phyloP scores from a whole-genome alignment of 306 rosid genomes.

The Senna siamea region DNA sequence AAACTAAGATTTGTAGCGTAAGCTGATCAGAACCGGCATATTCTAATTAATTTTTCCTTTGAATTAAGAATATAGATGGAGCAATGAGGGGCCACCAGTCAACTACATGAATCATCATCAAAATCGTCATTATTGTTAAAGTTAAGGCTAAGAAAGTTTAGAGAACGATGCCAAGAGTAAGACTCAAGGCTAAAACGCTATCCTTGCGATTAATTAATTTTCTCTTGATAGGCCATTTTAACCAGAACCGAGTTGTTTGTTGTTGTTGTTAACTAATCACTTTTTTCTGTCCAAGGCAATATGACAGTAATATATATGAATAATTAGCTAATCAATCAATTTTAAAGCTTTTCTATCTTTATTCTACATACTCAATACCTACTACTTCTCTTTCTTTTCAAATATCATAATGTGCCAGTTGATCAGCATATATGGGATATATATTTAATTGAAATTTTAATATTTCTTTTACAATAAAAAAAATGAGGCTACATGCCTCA shows the following conservation, averaged over 20 bases:
- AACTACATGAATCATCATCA: slow-evolving; percentile 2
- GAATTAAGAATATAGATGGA: slow-evolving; percentile 9
- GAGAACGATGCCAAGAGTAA: slow-evolving; percentile 9
- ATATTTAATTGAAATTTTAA: too few species aligned
- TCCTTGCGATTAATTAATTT: neutral
- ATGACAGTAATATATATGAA: neutral
- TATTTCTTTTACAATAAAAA: neutral
- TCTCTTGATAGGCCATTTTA: slow-evolving; percentile 9
- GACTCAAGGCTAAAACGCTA: slow-evolving; percentile 14
- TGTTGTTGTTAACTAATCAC: slow-evolving; percentile 19
- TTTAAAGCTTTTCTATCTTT: neutral
- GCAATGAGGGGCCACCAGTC: slow-evolving; percentile 31
- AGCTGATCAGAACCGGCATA: slow-evolving; percentile 3
- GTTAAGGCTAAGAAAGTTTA: slow-evolving; percentile 16
- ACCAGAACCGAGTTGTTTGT: neutral
- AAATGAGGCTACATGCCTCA: neutral
- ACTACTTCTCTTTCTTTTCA: neutral
- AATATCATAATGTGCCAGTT: neutral
- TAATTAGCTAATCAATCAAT: neutral
- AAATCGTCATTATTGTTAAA: slow-evolving; percentile 22
- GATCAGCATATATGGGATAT: neutral
- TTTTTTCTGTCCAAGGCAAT: neutral
- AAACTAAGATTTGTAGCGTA: neutral
- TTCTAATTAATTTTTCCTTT: neutral
- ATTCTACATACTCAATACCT: neutral